Evolutionary conservation across 345 rosid genomes (phyloP).

Genomic region (Lumnitzera littorea): DNA sequence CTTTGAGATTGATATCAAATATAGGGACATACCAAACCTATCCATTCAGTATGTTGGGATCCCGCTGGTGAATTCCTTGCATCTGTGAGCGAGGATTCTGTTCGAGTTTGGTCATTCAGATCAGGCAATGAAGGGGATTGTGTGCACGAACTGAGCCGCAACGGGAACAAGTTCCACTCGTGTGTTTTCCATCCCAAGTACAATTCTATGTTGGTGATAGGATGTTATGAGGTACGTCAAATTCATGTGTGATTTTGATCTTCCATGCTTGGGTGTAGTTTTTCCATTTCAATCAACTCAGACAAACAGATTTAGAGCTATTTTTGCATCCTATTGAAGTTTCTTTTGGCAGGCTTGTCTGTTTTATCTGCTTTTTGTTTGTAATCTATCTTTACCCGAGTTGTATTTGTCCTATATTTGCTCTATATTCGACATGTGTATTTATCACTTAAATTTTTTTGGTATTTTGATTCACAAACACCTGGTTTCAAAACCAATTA

Average conservation of each 20-base stretch:
- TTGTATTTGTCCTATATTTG: too few species aligned
- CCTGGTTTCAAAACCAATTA: too few species aligned
- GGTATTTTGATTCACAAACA: too few species aligned
- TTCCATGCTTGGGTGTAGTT: too few species aligned
- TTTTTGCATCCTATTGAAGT: too few species aligned
- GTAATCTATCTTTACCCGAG: too few species aligned
- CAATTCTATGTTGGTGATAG: conserved; percentile 71
- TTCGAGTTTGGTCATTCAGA: conserved; percentile 83
- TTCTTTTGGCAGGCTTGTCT: too few species aligned
- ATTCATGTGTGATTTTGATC: background rate
- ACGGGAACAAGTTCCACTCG: conserved; percentile 78
- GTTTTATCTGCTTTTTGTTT: too few species aligned
- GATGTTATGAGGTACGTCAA: conserved; percentile 79
- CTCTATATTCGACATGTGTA: too few species aligned
- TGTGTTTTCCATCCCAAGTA: conserved; percentile 83
- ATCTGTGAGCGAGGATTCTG: conserved; percentile 89
- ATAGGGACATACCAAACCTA: conserved; percentile 74
- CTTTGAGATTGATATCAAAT: background rate
- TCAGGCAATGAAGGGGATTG: conserved; percentile 88
- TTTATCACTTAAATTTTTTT: too few species aligned
- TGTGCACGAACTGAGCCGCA: conserved; percentile 79
- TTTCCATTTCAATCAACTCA: too few species aligned
- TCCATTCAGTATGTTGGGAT: conserved; percentile 90
- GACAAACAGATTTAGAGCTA: too few species aligned
- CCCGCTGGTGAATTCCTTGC: conserved; percentile 80